phyloP scores from a whole-genome alignment of 2,329 filamentous ascomycete species.

The Hypomyces rosellus region DNA sequence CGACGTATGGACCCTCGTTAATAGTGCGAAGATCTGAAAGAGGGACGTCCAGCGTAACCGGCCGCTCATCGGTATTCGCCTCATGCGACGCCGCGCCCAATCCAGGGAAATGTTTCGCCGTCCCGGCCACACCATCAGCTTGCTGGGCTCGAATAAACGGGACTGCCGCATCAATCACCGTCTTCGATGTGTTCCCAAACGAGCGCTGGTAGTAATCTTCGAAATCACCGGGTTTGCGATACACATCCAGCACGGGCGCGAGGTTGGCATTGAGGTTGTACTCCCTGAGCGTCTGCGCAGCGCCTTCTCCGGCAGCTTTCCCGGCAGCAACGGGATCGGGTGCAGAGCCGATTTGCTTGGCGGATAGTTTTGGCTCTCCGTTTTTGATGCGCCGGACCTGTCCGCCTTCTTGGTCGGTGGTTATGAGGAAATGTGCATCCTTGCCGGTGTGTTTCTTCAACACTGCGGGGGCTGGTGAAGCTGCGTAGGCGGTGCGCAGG shows the following conservation, averaged over 20 bases:
- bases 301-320: no score
- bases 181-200: no score
- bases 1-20: conserved; percentile 11
- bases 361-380: conserved; percentile 10
- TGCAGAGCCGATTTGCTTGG: conserved; percentile 14
- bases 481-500: conserved; percentile 2
- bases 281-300: neutral
- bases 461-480: no score
- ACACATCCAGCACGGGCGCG: no score
- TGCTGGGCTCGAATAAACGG: no score
- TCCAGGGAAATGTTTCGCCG: conserved; percentile 17
- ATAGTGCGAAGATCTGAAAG: conserved; percentile 11
- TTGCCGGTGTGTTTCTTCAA: neutral
- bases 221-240: no score
- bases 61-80: conserved; percentile 13
- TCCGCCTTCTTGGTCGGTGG: conserved; percentile 9
- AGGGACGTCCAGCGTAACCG: conserved; percentile 12
- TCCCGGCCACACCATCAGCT: conserved; percentile 3
- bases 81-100: conserved; percentile 13
- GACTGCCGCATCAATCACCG: no score
- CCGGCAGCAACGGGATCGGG: neutral
- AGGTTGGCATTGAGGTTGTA: conserved; percentile 12
- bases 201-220: no score
- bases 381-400: neutral
- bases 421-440: conserved; percentile 11